Evolutionary conservation across 2,329 filamentous ascomycete genomes (phyloP), one percentile per base, ranked within the genome.

Genomic region (Talaromyces islandicus): DNA sequence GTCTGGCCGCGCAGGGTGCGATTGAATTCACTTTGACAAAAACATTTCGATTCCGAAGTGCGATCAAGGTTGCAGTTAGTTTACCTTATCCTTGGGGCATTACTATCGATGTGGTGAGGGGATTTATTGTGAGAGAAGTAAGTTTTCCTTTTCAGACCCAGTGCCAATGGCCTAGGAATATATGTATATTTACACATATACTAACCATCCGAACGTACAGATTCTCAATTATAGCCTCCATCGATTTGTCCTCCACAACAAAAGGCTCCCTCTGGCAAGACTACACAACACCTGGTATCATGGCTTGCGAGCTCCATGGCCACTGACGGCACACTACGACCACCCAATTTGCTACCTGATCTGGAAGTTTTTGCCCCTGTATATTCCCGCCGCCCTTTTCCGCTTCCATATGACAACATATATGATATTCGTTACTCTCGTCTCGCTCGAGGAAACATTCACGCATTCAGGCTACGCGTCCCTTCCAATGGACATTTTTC

Each of bases 191-290:
- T n/a, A n/a, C n/a, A n/a, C n/a, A n/a, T 14, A 41, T 27, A 32
- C 50, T 21, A 12, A 55, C 59, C 24, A 27, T 30, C 4, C 43
- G 35, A 35, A 38, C 35, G 35, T 38, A 38, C 59, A 75, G 72
- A 60, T 70, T 32, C 53, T 73, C 4, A 62, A 65, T 60, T 96
- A 95, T 72, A 82, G 85, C 66, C 80, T 91, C 65, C 91, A 96
- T 75, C 86, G 89, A 56, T 83, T 83, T 68, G 61, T 88, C 27
- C 81, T 96, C 9, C 91, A 96, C 74, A 81, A 56, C 78, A 85
- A 70, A 62, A 68, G 54, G 56, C 66, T 57, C 81, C 78, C 69
- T 77, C 77, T 67, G 85, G 90, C 74, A 73, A 78, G 64, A 35
- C 64, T 75, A 69, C 85, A 87, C 66, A 63, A 73, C 21, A 66